A percentile compares a stretch with the other conserved stretches of the same genome.
phyloP scores from a whole-genome alignment of 331 rosid genomes.

The Malus hybrid region DNA sequence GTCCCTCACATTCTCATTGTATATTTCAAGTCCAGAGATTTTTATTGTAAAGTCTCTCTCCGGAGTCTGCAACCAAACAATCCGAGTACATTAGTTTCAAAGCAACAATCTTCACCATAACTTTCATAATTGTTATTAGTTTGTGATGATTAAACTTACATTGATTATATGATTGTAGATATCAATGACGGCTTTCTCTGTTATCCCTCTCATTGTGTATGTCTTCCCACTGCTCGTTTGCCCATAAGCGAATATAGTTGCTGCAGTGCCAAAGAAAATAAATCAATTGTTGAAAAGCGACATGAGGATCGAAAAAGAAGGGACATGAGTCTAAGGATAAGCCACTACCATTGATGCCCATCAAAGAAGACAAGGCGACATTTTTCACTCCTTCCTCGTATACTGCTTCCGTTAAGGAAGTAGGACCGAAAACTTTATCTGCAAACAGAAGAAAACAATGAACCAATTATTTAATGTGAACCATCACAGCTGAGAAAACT shows the following conservation, averaged over 20 bases:
- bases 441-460: slow-evolving; percentile 16
- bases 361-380: slow-evolving; percentile 82
- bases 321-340: background rate
- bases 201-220: slow-evolving; percentile 94
- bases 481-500: background rate
- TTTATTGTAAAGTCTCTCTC: slow-evolving; percentile 77
- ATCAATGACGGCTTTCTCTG: slow-evolving; percentile 95
- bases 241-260: slow-evolving; percentile 95
- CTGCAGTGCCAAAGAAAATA: slow-evolving; percentile 35
- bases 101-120: background rate
- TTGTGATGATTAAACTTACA: slow-evolving; percentile 36
- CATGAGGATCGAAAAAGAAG: background rate
- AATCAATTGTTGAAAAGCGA: slow-evolving; percentile 1
- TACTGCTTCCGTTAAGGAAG: slow-evolving; percentile 60
- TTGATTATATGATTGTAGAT: slow-evolving; percentile 78
- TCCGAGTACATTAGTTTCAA: slow-evolving; percentile 11
- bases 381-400: slow-evolving; percentile 96
- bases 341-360: slow-evolving; percentile 83
- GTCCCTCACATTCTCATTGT: slow-evolving; percentile 93
- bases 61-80: slow-evolving; percentile 53
- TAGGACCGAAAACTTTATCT: slow-evolving; percentile 92
- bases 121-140: background rate
- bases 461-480: background rate
- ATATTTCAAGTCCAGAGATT: slow-evolving; percentile 94
- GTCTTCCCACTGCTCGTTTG: slow-evolving; percentile 99